Evolutionary conservation across 768 basidiomycete species (phyloP).

Genomic region (Rhizopogon roseolus): DNA sequence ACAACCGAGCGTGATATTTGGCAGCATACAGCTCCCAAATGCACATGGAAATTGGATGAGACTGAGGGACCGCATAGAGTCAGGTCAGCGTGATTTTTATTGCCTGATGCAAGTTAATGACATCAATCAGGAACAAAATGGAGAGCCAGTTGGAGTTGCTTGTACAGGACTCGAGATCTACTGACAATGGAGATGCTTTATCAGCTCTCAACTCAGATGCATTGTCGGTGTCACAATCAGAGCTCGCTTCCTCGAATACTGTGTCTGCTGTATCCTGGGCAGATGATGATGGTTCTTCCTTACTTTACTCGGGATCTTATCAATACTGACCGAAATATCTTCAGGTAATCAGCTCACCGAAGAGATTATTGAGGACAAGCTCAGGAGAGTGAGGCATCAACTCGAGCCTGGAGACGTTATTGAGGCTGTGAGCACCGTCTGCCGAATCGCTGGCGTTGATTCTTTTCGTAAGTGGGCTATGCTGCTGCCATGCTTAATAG

Average conservation of each 20-base stretch:
- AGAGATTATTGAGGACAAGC: conserved; percentile 84
- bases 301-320: neutral
- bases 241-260: neutral
- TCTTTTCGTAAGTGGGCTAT: conserved; percentile 66
- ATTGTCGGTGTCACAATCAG: neutral
- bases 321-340: neutral
- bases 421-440: conserved; percentile 81
- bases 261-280: neutral
- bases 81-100: conserved; percentile 42
- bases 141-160: conserved; percentile 52
- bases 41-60: conserved; percentile 80
- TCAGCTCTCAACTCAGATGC: neutral
- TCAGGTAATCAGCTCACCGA: conserved; percentile 55
- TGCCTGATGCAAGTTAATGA: neutral
- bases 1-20: conserved; percentile 81
- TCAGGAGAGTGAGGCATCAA: conserved; percentile 80
- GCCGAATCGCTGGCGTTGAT: conserved; percentile 86
- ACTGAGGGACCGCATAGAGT: conserved; percentile 89
- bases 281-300: neutral
- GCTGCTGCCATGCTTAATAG: neutral
- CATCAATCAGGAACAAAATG: conserved; percentile 59
- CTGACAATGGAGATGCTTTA: neutral
- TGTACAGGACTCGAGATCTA: neutral
- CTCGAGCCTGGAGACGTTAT: conserved; percentile 88
- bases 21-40: conserved; percentile 48